Base-by-base conservation (phyloP, 805 yeast species). In the Blastobotrys parvus region DNA sequence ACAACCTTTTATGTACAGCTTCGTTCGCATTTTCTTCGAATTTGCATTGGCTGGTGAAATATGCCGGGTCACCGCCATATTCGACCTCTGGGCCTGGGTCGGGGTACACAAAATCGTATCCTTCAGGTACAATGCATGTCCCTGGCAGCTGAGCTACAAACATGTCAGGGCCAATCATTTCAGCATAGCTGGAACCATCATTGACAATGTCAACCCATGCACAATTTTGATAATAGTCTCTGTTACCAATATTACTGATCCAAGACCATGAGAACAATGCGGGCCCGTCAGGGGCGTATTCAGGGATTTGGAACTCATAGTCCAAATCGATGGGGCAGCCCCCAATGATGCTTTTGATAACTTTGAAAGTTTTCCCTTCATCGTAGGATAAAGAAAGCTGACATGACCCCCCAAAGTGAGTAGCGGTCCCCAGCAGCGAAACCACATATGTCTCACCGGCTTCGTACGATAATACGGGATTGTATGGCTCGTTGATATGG, bases 351-450 rank as follows among this genome's bases (percentile, higher is more conserved):
- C 53, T 50, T 36, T 51, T 51, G 39, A 53, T 44, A 13, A 53
- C 56, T 13, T 44, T 45, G 45, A 53, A 53, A 3, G 54, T 43
- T 21, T 40, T 33, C 10, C 55, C 56, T 2, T 42, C 48, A 34
- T 53, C 56, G 33, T 51, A 51, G 7, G 56, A 53, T 18, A 53
- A 42, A 1, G 55, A 45, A 5, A 53, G 31, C 35, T 53, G 56
- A 45, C 56, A 53, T 8, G 55, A 51, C 0, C 56, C 56, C 13
- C 56, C 56, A 17, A 37, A 25, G 37, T 53, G 56, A 20, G 47
- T 40, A 7, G 55, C 49, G 4, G 34, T 35, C 8, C 56, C 56
- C 15, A 25, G 35, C 13, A 53, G 15, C n/a, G 43, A 46, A 30
- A 44, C 17, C 23, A 18, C 38, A 25, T 53, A 54, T 2, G 22